A percentile compares a stretch with the other conserved stretches of the same genome.
These are phyloP conservation scores for Sporothrix globosa DNA, from an alignment of 2,329 filamentous ascomycete genomes.

Conservation along the genomic window DNA sequence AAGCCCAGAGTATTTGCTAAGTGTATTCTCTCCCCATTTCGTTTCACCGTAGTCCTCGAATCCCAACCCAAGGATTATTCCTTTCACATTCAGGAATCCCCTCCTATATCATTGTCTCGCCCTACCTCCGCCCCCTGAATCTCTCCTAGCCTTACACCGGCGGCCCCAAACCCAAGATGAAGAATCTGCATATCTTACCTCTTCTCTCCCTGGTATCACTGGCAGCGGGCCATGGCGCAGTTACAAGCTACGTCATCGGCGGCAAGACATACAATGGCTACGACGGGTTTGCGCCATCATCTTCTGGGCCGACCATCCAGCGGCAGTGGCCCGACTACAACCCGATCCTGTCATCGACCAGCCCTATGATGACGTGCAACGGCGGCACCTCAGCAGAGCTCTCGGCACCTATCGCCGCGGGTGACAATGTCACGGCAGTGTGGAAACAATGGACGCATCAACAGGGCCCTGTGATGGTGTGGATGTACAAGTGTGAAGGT, in stretches of 20 bases:
- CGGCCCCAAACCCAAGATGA: too few relatives aligned
- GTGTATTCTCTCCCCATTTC: neutral
- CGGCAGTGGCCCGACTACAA: slow-evolving; percentile 60
- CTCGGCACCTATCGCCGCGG: slow-evolving; percentile 52
- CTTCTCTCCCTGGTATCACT: slow-evolving; percentile 37
- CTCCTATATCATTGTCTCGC: neutral
- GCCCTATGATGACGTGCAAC: slow-evolving; percentile 59
- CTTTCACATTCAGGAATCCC: neutral
- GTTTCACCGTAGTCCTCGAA: neutral
- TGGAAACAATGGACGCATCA: slow-evolving; percentile 63
- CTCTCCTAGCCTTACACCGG: too few relatives aligned
- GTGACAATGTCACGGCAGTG: slow-evolving; percentile 53
- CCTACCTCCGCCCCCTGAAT: too few relatives aligned
- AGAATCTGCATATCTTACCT: too few relatives aligned
- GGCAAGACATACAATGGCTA: slow-evolving; percentile 43
- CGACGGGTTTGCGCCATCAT: slow-evolving; percentile 54
- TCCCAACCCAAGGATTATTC: neutral
- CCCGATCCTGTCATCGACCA: slow-evolving; percentile 53
- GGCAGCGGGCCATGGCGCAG: slow-evolving; percentile 44
- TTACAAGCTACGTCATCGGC: slow-evolving; percentile 41
- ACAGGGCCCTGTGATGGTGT: slow-evolving; percentile 64
- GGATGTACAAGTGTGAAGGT: slow-evolving; percentile 55
- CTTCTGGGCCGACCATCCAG: slow-evolving; percentile 57
- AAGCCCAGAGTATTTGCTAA: neutral
- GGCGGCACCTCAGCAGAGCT: slow-evolving; percentile 54